Base-by-base conservation (phyloP, 2,329 filamentous ascomycete species). In the Fragosphaeria purpurea region DNA sequence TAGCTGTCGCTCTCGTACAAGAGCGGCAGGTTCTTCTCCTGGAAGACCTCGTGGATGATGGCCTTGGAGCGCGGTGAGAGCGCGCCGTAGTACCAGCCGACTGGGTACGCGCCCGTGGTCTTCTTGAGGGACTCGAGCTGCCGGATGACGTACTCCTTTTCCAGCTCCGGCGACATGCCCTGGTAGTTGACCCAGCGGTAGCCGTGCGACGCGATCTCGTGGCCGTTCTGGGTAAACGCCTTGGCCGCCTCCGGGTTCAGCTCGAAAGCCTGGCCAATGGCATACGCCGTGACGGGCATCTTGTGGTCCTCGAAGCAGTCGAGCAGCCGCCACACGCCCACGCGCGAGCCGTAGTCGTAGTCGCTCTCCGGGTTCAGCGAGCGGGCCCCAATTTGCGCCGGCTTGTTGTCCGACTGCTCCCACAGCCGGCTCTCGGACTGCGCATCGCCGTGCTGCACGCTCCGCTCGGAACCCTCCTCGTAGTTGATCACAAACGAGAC, bases 401-500 rank as follows among this genome's bases (percentile, higher is more conserved):
- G 50, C 44, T 49, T 41, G 44, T 39, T 48, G 45, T 48, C 45
- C 10, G 41, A 44, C 46, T 55, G 51, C 42, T 56, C 56, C 51
- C 55, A 52, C 13, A 54, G 41, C 11, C 40, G 46, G n/a, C 41
- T 51, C 48, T 58, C 56, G 4, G 50, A 53, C 39, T 63, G 59
- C 11, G 59, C 59, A 41, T 67, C 65, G 47, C 65, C 65, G 12
- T 58, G 56, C 49, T 62, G 55, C 5, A 63, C 60, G 37, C 57
- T 60, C n/a, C 62, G 58, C 53, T 67, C 64, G 4, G 62, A 60
- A 8, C 59, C 60, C 50, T 47, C 62, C 53, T 67, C 65, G 46
- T 67, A 67, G 53, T 67, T 67, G 49, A 67, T 64, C 11, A 66
- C 64, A 46, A 67, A 67, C 2, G 62, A 65, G 0, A 67, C 61